Base-by-base conservation (phyloP, 1,284 basidiomycete species). In the Thecaphora frezii region DNA sequence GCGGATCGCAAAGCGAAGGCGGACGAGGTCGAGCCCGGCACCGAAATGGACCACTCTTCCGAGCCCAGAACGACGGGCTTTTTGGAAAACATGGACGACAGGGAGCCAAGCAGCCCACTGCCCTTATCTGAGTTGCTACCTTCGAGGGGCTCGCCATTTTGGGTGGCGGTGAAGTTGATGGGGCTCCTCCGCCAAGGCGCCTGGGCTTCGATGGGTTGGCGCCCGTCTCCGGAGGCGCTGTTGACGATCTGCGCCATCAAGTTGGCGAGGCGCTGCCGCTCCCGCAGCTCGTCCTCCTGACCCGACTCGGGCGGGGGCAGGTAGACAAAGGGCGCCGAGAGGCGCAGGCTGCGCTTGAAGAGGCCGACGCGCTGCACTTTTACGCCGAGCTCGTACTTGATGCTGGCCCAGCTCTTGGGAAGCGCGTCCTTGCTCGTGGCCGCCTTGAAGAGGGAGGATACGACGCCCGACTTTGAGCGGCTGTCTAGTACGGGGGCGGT, bases 381-480 rank as follows among this genome's bases (percentile, higher is more conserved):
- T 24, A 73, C 46, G 48, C 74, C 74, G 54, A 72, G 48, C 49
- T 74, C 70, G 57, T 73, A 76, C 39, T 73, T 75, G 48, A 75
- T 61, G 23, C 60, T 71, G 1, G 66, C 66, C 73, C 73, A 75
- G 16, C 67, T 60, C 2, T 54, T 49, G 1, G 40, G 46, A 18
- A 48, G 51, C 4, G 41, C 19, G 4, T 40, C 45, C 24, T 51
- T 57, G 33, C 47, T 53, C 2, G 36, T 48, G 18, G 40, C 47
- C 22, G 53, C 50, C 24, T 63, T 65, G 16, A 65, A 48, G 4
- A 62, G 45, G 14, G 58, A 53, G 4, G 59, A 54, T 2, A 58
- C 50, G 21, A 37, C 47, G 25, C 63, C 61, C 23, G 25, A 14
- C 10, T 44, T 43, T 16, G 50, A 46, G 24, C 58, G 48, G 13